phyloP scores from a whole-genome alignment of 2,329 filamentous ascomycete species.

The Pseudocercospora fijiensis region DNA sequence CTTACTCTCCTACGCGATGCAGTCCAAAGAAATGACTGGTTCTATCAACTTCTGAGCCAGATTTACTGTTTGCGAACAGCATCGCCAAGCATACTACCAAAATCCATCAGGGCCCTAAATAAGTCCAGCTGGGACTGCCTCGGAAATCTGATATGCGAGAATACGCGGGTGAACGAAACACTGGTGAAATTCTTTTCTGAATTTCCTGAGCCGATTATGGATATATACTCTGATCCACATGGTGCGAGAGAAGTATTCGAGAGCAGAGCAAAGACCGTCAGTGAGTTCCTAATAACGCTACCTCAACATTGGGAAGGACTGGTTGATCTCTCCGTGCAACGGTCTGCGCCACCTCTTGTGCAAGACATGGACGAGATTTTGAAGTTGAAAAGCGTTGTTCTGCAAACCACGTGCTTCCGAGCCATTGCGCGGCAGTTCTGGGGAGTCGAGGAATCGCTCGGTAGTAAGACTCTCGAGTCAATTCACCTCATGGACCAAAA shows the following conservation, averaged over 20 bases:
- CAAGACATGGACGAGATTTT: conserved; percentile 55
- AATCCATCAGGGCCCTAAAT: conserved; percentile 40
- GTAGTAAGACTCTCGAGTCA: conserved; percentile 20
- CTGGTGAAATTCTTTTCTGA: conserved; percentile 49
- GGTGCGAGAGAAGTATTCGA: conserved; percentile 47
- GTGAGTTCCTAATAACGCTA: conserved; percentile 30
- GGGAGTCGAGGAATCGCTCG: conserved; percentile 29
- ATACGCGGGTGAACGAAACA: conserved; percentile 42
- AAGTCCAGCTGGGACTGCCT: conserved; percentile 40
- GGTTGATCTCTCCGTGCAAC: conserved; percentile 26
- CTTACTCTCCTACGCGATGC: conserved; percentile 59
- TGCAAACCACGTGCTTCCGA: conserved; percentile 58
- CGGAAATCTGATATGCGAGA: conserved; percentile 48
- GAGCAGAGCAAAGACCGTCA: conserved; percentile 21
- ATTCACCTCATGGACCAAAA: conserved; percentile 28
- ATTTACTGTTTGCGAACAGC: conserved; percentile 60
- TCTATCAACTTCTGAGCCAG: conserved; percentile 67
- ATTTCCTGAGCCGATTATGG: conserved; percentile 54
- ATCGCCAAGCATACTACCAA: conserved; percentile 40
- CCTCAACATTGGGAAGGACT: conserved; percentile 26
- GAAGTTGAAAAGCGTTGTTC: conserved; percentile 49
- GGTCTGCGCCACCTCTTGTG: conserved; percentile 56
- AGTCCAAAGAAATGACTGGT: conserved; percentile 55
- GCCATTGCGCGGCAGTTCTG: conserved; percentile 50
- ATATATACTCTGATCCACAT: conserved; percentile 30